phyloP scores from a whole-genome alignment of 139 green algal genomes.

The Medakamo hakoo region DNA sequence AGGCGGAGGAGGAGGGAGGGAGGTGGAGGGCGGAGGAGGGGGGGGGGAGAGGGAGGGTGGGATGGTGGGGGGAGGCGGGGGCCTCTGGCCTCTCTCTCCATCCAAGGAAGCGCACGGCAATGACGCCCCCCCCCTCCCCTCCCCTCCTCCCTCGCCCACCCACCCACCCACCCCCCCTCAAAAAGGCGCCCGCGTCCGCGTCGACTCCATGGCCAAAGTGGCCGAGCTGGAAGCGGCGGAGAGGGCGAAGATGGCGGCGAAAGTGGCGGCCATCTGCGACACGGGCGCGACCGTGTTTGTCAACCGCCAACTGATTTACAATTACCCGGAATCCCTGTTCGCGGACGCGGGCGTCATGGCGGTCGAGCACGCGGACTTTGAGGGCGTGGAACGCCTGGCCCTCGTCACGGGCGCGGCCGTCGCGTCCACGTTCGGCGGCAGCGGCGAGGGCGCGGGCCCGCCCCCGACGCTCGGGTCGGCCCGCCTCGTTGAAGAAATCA shows the following conservation, averaged over 20 bases:
- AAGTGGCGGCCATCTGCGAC: conserved; percentile 78
- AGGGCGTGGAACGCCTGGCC: conserved; percentile 90
- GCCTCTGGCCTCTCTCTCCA: conserved; percentile 45
- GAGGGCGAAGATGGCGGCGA: conserved; percentile 91
- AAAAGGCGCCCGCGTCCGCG: conserved; percentile 50
- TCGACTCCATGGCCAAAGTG: conserved; percentile 78
- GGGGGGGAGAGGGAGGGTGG: too few species aligned
- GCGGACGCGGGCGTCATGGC: conserved; percentile 57
- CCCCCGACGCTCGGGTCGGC: not conserved
- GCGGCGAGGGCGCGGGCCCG: too few species aligned
- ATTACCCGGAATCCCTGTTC: conserved; percentile 93
- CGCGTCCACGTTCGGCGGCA: conserved; percentile 81
- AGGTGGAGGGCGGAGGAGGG: too few species aligned
- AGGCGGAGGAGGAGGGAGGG: too few species aligned
- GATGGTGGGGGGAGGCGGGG: too few species aligned
- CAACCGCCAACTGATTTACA: conserved; percentile 99
- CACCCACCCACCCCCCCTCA: too few species aligned
- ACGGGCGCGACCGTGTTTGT: conserved; percentile 96
- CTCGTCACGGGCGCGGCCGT: conserved; percentile 57
- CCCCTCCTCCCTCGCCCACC: too few species aligned
- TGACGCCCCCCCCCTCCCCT: too few species aligned
- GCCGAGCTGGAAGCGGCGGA: conserved; percentile 94
- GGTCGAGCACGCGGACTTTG: conserved; percentile 81
- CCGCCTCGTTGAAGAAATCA: conserved; percentile 81
- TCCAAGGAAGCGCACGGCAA: too few species aligned